Percentiles rank a stretch among this genome's conserved stretches.
Conservation (phyloP, 805 yeast genomes). For the Candida germanica region DNA sequence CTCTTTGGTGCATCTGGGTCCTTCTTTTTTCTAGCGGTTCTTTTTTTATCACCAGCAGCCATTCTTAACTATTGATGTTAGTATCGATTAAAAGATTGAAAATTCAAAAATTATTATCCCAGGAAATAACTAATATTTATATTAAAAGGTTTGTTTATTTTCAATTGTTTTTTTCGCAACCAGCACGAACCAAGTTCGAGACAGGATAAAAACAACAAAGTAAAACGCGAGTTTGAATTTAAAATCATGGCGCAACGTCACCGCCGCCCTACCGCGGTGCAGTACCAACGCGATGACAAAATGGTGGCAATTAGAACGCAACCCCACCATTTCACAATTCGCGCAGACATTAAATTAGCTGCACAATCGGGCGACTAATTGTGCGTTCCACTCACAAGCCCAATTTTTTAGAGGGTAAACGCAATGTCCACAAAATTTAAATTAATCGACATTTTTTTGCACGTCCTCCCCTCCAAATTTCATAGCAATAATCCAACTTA, state of each 20-base stretch:
- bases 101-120: neutral
- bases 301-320: no score
- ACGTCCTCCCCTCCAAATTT: neutral
- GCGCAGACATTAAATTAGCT: no score
- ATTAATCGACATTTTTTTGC: neutral
- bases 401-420: neutral
- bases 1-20: constrained; percentile 99
- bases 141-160: constrained; percentile 6
- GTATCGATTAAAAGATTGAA: constrained; percentile 1
- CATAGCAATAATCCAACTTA: no score
- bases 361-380: neutral
- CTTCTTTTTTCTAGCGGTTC: constrained; percentile 47
- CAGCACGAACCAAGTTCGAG: neutral
- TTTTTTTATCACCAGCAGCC: constrained; percentile 45
- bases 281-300: no score
- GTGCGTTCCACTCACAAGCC: neutral
- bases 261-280: no score
- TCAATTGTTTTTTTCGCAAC: neutral
- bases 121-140: constrained; percentile 3
- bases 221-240: no score
- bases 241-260: no score
- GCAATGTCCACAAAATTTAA: neutral
- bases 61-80: constrained; percentile 10
- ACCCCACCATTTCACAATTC: no score
- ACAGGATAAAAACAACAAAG: constrained; percentile 1